Evolutionary conservation across 2,329 filamentous ascomycete species (phyloP).

Genomic region (Hymenoscyphus fructigenus): DNA sequence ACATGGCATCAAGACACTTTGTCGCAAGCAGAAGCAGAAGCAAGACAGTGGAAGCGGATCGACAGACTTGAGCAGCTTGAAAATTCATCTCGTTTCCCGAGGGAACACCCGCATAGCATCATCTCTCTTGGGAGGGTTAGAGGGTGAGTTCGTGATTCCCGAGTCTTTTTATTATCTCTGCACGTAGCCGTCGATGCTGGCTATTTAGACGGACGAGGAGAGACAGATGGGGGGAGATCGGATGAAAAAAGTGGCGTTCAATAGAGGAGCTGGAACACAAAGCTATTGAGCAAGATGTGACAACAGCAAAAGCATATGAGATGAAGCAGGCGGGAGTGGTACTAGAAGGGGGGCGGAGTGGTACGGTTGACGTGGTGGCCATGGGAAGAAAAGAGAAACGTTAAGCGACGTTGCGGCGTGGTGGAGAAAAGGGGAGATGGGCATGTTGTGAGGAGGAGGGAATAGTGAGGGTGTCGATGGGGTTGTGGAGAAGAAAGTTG

Average conservation of each 20-base stretch:
- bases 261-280: constrained; percentile 8
- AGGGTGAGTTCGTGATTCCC: constrained; percentile 1
- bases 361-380: constrained; percentile 8
- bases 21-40: constrained; percentile 3
- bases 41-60: neutral
- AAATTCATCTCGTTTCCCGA: neutral
- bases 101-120: constrained; percentile 6
- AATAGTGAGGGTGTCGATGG: neutral
- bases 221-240: neutral
- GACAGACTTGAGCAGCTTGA: neutral
- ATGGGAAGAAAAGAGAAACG: neutral
- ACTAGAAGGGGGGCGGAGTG: constrained; percentile 1
- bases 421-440: neutral
- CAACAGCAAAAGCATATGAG: constrained; percentile 5
- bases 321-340: constrained; percentile 3
- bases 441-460: neutral
- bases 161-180: constrained; percentile 12
- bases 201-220: neutral
- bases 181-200: constrained; percentile 5
- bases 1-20: constrained; percentile 16
- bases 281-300: constrained; percentile 6
- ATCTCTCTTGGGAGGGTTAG: neutral
- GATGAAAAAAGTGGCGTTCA: constrained; percentile 8
- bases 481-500: neutral
- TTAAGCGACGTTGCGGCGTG: neutral